These are phyloP conservation scores for Comarum palustre DNA, from an alignment of 306 rosid genomes.

Conservation along the genomic window DNA sequence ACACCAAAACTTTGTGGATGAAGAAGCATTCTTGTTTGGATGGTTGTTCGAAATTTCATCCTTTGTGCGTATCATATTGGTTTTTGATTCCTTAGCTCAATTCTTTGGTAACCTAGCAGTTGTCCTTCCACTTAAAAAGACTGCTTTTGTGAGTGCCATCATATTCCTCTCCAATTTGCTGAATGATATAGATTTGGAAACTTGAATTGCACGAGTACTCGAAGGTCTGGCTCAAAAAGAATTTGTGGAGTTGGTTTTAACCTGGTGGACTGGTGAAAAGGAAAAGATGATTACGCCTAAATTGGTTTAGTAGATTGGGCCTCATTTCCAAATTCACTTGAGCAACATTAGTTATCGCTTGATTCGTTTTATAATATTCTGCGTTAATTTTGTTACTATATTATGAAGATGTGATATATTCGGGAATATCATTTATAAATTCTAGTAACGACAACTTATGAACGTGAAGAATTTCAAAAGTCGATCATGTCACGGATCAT, in stretches of 20 bases:
- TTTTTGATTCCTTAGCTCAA: background rate
- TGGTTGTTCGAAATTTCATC: background rate
- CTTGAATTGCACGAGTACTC: background rate
- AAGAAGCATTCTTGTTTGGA: background rate
- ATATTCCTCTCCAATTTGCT: background rate
- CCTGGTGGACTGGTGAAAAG: background rate
- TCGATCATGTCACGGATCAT: background rate
- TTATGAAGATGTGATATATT: background rate
- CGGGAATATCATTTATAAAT: background rate
- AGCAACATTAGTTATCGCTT: no score
- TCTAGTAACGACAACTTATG: background rate
- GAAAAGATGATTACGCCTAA: background rate
- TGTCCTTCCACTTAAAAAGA: background rate
- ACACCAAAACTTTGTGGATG: background rate
- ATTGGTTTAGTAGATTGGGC: background rate
- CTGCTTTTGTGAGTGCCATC: background rate
- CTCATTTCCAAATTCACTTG: background rate
- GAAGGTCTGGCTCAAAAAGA: slow-evolving; percentile 12
- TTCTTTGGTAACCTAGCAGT: background rate
- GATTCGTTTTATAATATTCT: no score
- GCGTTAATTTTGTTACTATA: background rate
- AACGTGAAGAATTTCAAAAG: background rate
- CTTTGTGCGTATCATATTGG: background rate
- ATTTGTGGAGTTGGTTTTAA: background rate
- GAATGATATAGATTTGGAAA: background rate